Percentiles rank a stretch among this genome's conserved stretches.
Conservation (phyloP, 129 eudicot genomes). For the Ambrosia trifida region DNA sequence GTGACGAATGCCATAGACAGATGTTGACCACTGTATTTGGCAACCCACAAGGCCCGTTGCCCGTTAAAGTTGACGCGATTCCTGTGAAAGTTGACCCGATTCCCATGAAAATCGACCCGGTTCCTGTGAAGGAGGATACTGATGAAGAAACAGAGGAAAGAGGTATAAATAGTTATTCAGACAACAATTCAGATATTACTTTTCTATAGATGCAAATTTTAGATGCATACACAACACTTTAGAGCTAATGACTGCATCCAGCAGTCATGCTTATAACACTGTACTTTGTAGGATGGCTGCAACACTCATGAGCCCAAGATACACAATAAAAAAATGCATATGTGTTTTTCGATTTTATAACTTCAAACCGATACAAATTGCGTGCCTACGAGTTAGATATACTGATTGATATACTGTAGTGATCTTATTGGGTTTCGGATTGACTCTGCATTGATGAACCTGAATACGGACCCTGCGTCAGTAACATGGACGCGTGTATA, state of each 20-base stretch:
- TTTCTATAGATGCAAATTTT: constrained; percentile 35
- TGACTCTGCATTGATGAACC: background rate
- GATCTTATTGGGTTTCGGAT: background rate
- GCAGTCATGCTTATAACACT: constrained; percentile 31
- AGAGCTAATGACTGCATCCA: constrained; percentile 27
- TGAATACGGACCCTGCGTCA: background rate
- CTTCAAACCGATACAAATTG: background rate
- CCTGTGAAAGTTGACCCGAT: constrained; percentile 31
- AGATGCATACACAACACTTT: constrained; percentile 40
- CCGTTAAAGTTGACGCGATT: constrained; percentile 29
- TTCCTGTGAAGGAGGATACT: constrained; percentile 10
- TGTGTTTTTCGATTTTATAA: background rate
- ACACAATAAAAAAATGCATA: background rate
- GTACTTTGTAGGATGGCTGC: constrained; percentile 34
- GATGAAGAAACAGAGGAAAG: constrained; percentile 40
- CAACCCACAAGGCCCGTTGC: constrained; percentile 75
- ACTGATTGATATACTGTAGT: background rate
- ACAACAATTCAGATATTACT: constrained; percentile 33
- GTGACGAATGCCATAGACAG: constrained; percentile 92
- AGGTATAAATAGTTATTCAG: constrained; percentile 28
- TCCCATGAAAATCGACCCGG: constrained; percentile 29
- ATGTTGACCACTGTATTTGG: constrained; percentile 70
- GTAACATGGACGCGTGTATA: background rate
- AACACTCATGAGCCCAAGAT: constrained; percentile 34
- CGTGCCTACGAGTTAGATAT: background rate